Percentiles rank a stretch among this genome's conserved stretches.
Evolutionary conservation across 306 rosid species (phyloP).

Genomic region (Glycine tomentella): DNA sequence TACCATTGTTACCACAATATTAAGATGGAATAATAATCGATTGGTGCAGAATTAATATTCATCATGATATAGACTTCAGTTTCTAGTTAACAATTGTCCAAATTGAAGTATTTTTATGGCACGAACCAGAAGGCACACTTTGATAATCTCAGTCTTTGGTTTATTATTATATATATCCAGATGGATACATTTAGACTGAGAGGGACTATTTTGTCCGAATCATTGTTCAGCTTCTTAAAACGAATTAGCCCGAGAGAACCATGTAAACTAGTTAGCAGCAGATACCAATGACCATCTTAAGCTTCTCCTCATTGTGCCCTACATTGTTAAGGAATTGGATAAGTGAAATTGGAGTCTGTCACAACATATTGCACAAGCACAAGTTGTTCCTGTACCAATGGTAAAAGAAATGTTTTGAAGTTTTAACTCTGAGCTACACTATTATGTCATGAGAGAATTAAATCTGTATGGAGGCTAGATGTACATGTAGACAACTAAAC

Average conservation of each 20-base stretch:
- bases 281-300: neutral
- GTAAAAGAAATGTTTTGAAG: no score
- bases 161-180: neutral
- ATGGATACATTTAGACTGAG: neutral
- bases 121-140: conserved; percentile 23
- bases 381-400: conserved; percentile 26
- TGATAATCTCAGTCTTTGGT: conserved; percentile 37
- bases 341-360: neutral
- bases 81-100: neutral
- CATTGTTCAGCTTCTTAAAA: conserved; percentile 8
- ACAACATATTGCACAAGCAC: conserved; percentile 27
- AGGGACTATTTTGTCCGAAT: conserved; percentile 36
- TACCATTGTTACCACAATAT: neutral
- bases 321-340: neutral
- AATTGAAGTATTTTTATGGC: conserved; percentile 13
- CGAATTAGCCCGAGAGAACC: conserved; percentile 19
- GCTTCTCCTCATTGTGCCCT: conserved; percentile 4
- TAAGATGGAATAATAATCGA: neutral
- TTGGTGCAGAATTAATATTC: neutral
- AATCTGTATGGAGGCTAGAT: neutral
- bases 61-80: conserved; percentile 3
- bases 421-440: no score
- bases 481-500: conserved; percentile 4
- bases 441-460: neutral
- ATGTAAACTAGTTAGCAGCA: conserved; percentile 20